Percentiles rank a stretch among this genome's conserved stretches.
Conservation (phyloP, 305 asterid species). For the Fraxinus angustifolia region DNA sequence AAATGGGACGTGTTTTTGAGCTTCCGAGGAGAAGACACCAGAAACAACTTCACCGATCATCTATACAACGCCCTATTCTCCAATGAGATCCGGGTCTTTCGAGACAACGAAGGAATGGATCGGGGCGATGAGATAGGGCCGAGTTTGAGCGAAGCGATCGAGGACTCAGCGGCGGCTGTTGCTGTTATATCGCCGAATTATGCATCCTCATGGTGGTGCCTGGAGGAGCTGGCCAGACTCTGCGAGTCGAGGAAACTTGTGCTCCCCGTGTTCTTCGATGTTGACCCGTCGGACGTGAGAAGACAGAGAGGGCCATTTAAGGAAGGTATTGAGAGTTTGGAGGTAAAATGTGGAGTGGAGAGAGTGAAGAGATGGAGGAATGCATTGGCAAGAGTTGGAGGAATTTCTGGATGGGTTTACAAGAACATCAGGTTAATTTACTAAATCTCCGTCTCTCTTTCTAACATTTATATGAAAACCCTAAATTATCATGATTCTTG, state of each 20-base stretch:
- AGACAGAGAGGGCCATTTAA: slow-evolving; percentile 26
- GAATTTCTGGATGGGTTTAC: slow-evolving; percentile 24
- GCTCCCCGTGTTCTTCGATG: slow-evolving; percentile 30
- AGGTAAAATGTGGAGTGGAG: neutral
- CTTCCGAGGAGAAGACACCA: slow-evolving; percentile 38
- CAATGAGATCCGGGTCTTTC: slow-evolving; percentile 22
- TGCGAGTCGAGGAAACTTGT: slow-evolving; percentile 12
- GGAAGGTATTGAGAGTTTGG: slow-evolving; percentile 5
- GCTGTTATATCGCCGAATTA: slow-evolving; percentile 31
- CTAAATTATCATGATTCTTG: neutral
- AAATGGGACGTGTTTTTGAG: slow-evolving; percentile 37
- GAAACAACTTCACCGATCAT: slow-evolving; percentile 11
- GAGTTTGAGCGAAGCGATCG: slow-evolving; percentile 23
- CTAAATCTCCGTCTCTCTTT: neutral
- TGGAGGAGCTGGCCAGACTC: slow-evolving; percentile 30
- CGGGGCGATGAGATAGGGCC: slow-evolving; percentile 26
- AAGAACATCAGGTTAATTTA: neutral
- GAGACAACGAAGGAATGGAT: slow-evolving; percentile 24
- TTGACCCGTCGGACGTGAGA: slow-evolving; percentile 31
- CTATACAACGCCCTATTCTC: slow-evolving; percentile 25
- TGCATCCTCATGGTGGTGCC: slow-evolving; percentile 34
- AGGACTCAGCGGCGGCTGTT: slow-evolving; percentile 34
- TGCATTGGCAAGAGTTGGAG: slow-evolving; percentile 29
- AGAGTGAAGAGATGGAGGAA: slow-evolving; percentile 24
- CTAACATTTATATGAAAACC: neutral